Evolutionary conservation across 805 yeast genomes (phyloP).

Genomic region (Grigorovia humatica): DNA sequence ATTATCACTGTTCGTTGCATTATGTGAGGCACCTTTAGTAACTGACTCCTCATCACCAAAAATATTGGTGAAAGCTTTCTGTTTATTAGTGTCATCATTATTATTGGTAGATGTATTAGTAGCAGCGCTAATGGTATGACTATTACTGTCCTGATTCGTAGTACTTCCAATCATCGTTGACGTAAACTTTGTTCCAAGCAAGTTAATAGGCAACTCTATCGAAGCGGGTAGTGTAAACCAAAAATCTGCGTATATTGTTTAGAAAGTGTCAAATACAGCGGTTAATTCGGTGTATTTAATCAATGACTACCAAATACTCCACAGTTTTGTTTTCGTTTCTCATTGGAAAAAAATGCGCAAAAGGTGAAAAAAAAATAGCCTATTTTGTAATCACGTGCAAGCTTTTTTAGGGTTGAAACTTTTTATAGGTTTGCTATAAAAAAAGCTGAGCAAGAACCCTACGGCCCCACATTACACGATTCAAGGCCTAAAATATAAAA

Average conservation of each 20-base stretch:
- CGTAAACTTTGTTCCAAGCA: background rate
- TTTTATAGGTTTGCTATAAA: no score
- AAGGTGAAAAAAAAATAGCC: background rate
- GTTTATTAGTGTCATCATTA: background rate
- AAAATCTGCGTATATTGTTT: background rate
- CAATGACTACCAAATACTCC: background rate
- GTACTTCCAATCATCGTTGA: background rate
- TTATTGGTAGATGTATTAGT: background rate
- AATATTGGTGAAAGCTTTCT: constrained; percentile 12
- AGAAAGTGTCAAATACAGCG: background rate
- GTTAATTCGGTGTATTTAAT: background rate
- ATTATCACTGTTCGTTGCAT: background rate
- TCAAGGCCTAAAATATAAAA: no score
- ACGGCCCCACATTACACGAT: no score
- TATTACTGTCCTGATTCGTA: no score
- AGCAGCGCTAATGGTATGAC: no score
- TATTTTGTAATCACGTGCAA: background rate
- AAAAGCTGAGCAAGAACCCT: no score
- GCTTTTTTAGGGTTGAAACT: background rate
- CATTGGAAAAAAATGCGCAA: background rate
- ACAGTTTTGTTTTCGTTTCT: background rate
- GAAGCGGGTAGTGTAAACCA: background rate
- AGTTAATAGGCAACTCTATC: background rate
- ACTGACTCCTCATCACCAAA: constrained; percentile 11
- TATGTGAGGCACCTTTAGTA: background rate